These are phyloP conservation scores for Colletotrichum gloeosporioides DNA, from an alignment of 2,329 filamentous ascomycete genomes.

Conservation along the genomic window DNA sequence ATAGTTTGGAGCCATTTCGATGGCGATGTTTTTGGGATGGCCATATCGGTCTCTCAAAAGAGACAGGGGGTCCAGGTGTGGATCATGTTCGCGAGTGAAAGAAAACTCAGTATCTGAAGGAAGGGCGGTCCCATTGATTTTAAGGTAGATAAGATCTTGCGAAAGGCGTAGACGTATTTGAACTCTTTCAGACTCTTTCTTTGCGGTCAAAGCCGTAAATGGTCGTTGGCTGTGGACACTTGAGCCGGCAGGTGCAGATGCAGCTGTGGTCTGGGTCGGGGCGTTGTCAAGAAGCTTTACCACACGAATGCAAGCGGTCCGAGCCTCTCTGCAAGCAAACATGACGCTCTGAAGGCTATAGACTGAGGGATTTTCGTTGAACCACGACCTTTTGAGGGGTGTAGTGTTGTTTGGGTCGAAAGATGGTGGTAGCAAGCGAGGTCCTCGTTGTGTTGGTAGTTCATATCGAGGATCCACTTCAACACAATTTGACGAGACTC, in stretches of 20 bases:
- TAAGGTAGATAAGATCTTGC: not conserved
- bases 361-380: accelerated
- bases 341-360: accelerated
- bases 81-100: accelerated
- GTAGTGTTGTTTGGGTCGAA: accelerated
- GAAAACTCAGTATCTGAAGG: not conserved
- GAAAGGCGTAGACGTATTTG: not conserved
- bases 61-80: not conserved
- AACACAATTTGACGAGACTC: not conserved
- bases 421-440: not conserved
- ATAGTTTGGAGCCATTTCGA: not conserved
- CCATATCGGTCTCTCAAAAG: accelerated
- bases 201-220: not conserved
- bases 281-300: no score
- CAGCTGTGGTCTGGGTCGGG: not conserved
- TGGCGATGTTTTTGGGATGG: not conserved
- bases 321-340: not conserved
- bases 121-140: accelerated
- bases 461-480: accelerated
- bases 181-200: accelerated
- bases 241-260: no score
- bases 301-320: not conserved
- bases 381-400: not conserved
- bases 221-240: not conserved
- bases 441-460: not conserved